Evolutionary conservation across 148 eudicot species (phyloP).

Genomic region (Cornus controversa): DNA sequence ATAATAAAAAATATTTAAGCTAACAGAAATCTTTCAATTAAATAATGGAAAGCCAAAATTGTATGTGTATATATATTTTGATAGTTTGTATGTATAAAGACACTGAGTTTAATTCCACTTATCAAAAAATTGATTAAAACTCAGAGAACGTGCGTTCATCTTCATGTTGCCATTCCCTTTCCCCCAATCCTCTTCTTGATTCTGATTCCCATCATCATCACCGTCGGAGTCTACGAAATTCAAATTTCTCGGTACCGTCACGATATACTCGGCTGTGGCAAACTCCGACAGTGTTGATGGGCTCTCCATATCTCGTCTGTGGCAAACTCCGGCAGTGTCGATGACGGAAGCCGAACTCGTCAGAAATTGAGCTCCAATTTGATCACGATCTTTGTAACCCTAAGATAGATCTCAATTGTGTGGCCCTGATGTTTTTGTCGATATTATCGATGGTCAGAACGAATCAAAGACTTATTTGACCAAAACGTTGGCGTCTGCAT

Average conservation of each 20-base stretch:
- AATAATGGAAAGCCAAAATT: too few relatives aligned
- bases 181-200: conserved; percentile 10
- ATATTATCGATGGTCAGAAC: conserved; percentile 47
- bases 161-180: conserved; percentile 21
- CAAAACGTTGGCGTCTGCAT: conserved; percentile 69
- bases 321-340: conserved; percentile 62
- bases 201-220: background rate
- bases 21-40: too few relatives aligned
- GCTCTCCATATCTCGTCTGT: too few relatives aligned
- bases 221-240: conserved; percentile 16
- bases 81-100: too few relatives aligned
- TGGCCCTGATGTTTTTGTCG: conserved; percentile 52
- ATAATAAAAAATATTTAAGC: too few relatives aligned
- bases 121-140: too few relatives aligned
- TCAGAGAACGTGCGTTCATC: too few relatives aligned
- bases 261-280: conserved; percentile 58
- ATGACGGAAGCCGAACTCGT: conserved; percentile 64
- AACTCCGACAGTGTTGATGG: too few relatives aligned
- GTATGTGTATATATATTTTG: too few relatives aligned
- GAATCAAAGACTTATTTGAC: conserved; percentile 61
- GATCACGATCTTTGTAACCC: conserved; percentile 82
- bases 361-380: conserved; percentile 65
- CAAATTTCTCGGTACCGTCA: conserved; percentile 60
- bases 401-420: conserved; percentile 68
- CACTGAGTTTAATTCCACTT: too few relatives aligned